Evolutionary conservation across 345 rosid species (phyloP), one percentile per base, ranked within the genome.

Genomic region (Camelina hispida): DNA sequence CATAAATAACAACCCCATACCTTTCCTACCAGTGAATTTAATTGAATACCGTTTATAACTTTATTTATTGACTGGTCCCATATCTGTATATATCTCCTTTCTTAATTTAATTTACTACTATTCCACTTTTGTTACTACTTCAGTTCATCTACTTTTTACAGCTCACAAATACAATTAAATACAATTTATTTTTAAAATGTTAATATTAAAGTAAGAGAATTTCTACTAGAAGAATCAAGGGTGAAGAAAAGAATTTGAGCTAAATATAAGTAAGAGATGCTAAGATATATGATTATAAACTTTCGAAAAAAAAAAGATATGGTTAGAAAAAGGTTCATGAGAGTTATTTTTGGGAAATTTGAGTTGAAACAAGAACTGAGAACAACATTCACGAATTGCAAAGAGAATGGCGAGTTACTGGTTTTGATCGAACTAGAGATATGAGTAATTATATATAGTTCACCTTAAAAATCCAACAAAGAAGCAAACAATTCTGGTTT

Each of bases 1-100:
- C 74, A 69, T 62, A 14, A 76, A 44, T 62, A 43, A 51, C 30
- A 28, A 28, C 30, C 56, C 62, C 74, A 68, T 68, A 30, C 69
- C 28, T 20, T 51, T 37, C 17, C 9, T 18, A 42, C 37, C 9
- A 48, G 14, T 48, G 30, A 9, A 58, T 37, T 64, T n/a, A 43
- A 63, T 9, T 38, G 0, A n/a, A 58, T 6, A 8, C 16, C 25
- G 32, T 38, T 37, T 48, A 15, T 6, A 6, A 46, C n/a, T 42
- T 32, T 16, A 20, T 59, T 15, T 34, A 22, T 20, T 60, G 5
- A 13, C 12, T 35, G 40, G 68, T 38, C 59, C 40, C 30, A 28
- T 4, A 28, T 28, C 37, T 34, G 25, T 44, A 40, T 12, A 71
- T 12, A 71, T 44, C 13, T 7, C 43, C 34, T 9, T 42, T 4